phyloP scores from a whole-genome alignment of 1,284 basidiomycete genomes.

The Ceratobasidium sp. region DNA sequence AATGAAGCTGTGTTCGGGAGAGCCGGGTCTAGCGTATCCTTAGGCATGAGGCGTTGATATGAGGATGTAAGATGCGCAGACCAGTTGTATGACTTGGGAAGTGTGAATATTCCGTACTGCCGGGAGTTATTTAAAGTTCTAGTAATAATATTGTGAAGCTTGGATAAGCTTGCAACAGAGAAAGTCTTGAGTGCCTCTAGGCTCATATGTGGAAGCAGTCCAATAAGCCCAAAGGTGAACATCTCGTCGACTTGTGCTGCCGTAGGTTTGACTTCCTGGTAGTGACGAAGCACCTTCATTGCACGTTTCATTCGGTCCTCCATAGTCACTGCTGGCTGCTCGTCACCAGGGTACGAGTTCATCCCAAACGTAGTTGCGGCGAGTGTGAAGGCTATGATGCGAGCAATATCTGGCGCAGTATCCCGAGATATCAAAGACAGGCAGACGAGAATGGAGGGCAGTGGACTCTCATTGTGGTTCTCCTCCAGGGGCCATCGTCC shows the following conservation, averaged over 20 bases:
- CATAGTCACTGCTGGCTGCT: background rate
- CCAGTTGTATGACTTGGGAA: background rate
- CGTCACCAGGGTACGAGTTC: background rate
- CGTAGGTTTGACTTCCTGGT: background rate
- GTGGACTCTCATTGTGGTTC: no score
- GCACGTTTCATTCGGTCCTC: background rate
- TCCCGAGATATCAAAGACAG: background rate
- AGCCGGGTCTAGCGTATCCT: background rate
- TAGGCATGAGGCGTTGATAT: background rate
- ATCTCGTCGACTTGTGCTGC: background rate
- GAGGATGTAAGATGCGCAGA: background rate
- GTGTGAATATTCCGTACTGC: background rate
- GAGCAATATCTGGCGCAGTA: background rate
- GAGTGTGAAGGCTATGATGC: background rate
- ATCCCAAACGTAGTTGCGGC: conserved; percentile 1
- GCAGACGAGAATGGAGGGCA: no score
- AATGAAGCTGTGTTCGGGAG: background rate
- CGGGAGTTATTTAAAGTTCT: background rate
- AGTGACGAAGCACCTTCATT: background rate
- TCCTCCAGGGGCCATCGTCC: no score
- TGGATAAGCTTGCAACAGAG: background rate
- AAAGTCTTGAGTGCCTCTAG: background rate
- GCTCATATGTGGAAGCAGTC: background rate
- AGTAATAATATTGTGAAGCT: background rate
- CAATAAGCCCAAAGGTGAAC: background rate